Percentiles rank a stretch among this genome's conserved stretches.
Evolutionary conservation across 495 filamentous ascomycete genomes (phyloP).

Genomic region (Xylaria grammica): DNA sequence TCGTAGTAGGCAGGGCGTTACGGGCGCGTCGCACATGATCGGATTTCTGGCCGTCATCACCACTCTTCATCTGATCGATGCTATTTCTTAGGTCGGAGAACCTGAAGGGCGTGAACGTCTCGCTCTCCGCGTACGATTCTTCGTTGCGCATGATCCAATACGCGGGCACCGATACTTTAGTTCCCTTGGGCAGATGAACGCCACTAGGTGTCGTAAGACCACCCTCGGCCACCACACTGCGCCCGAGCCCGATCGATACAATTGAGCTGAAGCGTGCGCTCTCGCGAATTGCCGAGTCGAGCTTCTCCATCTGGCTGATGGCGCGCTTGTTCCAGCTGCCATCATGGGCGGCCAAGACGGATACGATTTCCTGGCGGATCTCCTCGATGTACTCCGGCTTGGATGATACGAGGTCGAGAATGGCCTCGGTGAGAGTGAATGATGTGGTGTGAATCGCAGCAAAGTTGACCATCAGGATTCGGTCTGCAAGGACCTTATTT

Average conservation of each 20-base stretch:
- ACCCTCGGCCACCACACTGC: conserved; percentile 35
- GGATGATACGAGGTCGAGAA: conserved; percentile 49
- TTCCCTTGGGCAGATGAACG: conserved; percentile 31
- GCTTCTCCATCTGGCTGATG: conserved; percentile 43
- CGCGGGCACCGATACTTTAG: conserved; percentile 26
- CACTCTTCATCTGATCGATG: background rate
- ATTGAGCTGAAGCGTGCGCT: conserved; percentile 22
- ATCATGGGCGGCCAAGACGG: conserved; percentile 34
- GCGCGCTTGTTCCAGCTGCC: conserved; percentile 50
- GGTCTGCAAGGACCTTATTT: conserved; percentile 33
- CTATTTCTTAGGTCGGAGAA: conserved; percentile 32
- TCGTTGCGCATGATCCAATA: conserved; percentile 33
- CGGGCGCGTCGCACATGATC: conserved; percentile 39
- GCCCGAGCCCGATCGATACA: conserved; percentile 34
- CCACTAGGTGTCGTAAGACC: conserved; percentile 45
- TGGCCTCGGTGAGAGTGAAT: conserved; percentile 45
- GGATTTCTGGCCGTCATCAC: too few species aligned
- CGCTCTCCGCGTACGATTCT: conserved; percentile 30
- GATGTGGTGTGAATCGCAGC: conserved; percentile 57
- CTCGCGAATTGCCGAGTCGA: conserved; percentile 48
- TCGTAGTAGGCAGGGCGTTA: conserved; percentile 40
- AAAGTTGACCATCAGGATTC: conserved; percentile 52
- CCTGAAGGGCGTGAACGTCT: conserved; percentile 35
- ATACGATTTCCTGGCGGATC: conserved; percentile 58
- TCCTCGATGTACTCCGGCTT: conserved; percentile 49